A percentile compares a stretch with the other conserved stretches of the same genome.
These are phyloP conservation scores for Linnemannia elongata DNA, from an alignment of 192 early-diverging fungal genomes.

Conservation along the genomic window DNA sequence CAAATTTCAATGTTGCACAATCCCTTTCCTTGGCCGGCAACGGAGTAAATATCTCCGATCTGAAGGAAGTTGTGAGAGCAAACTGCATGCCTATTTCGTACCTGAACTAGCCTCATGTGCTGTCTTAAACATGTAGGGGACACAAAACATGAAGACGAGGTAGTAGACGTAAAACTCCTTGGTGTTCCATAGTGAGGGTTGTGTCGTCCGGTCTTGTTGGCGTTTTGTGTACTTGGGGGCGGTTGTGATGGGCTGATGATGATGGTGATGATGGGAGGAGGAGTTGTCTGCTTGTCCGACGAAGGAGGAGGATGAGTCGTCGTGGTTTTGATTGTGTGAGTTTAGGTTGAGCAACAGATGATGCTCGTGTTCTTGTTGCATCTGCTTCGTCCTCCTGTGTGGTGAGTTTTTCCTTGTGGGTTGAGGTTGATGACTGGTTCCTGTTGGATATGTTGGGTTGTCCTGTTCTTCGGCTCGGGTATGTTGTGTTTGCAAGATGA, in stretches of 20 bases:
- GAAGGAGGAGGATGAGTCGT: slow-evolving; percentile 19
- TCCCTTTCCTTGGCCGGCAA: background rate
- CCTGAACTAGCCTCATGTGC: slow-evolving; percentile 68
- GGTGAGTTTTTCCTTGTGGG: background rate
- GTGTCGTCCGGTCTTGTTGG: slow-evolving; percentile 45
- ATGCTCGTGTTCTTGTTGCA: slow-evolving; percentile 35
- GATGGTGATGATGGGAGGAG: background rate
- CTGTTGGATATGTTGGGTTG: background rate
- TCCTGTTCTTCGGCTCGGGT: background rate
- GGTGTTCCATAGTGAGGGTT: slow-evolving; percentile 72
- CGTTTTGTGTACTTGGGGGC: slow-evolving; percentile 27
- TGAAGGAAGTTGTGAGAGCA: too few relatives aligned
- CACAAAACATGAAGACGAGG: slow-evolving; percentile 63
- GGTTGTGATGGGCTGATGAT: slow-evolving; percentile 27
- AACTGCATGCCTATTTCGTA: slow-evolving; percentile 25
- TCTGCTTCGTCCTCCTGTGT: background rate
- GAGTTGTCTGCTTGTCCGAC: slow-evolving; percentile 2
- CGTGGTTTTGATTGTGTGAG: slow-evolving; percentile 1
- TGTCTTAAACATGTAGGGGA: slow-evolving; percentile 78
- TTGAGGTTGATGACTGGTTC: background rate
- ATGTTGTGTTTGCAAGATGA: background rate
- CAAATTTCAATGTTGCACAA: background rate
- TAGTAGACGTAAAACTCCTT: slow-evolving; percentile 86
- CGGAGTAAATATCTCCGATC: too few relatives aligned
- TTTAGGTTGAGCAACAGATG: slow-evolving; percentile 36